Percentiles rank a stretch among this genome's conserved stretches.
Conservation (phyloP, 1,139 yeast species). For the Candida sp. region DNA sequence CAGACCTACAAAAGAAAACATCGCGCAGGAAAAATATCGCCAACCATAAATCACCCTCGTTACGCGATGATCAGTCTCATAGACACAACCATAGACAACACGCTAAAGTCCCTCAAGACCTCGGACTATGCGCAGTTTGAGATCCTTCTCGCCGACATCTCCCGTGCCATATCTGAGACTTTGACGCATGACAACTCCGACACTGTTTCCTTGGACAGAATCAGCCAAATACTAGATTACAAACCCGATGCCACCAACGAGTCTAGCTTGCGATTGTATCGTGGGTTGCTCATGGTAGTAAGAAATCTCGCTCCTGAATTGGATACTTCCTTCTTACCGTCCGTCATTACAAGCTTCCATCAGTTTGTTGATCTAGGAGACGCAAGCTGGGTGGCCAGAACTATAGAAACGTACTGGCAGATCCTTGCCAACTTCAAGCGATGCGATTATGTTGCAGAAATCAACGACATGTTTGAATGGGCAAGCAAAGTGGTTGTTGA, state of each 20-base stretch:
- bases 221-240: constrained; percentile 4
- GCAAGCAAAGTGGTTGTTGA: neutral
- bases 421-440: constrained; percentile 15
- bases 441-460: neutral
- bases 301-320: constrained; percentile 11
- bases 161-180: neutral
- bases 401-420: constrained; percentile 15
- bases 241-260: constrained; percentile 4
- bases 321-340: constrained; percentile 3
- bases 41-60: neutral
- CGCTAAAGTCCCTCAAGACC: neutral
- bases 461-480: constrained; percentile 9
- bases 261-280: constrained; percentile 13
- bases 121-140: constrained; percentile 5
- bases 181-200: neutral
- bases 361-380: neutral
- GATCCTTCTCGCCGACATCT: neutral
- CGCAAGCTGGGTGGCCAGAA: constrained; percentile 6
- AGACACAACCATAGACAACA: constrained; percentile 1
- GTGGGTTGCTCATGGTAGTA: constrained; percentile 15
- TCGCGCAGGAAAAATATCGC: neutral
- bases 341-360: constrained; percentile 8
- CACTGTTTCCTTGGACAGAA: neutral
- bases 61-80: neutral
- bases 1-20: too few species aligned